A percentile compares a stretch with the other conserved stretches of the same genome.
Conservation (phyloP, 441 rosid species). For the Euphorbia celastroides region DNA sequence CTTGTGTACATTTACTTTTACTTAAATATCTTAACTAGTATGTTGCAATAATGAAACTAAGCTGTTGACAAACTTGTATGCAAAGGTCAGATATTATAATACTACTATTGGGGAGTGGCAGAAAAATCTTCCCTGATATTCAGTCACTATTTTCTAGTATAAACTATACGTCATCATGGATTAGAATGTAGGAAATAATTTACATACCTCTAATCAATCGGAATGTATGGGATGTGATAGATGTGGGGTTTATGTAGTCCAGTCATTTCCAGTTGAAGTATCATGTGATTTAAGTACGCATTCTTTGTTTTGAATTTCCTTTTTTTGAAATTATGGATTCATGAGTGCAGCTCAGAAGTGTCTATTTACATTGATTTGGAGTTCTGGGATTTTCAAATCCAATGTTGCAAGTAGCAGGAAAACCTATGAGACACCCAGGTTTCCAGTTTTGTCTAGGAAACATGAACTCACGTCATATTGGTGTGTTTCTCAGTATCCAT, state of each 20-base stretch:
- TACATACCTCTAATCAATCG: not conserved
- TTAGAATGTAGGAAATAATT: not conserved
- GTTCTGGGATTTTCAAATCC: not conserved
- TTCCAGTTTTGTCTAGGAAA: too few species aligned
- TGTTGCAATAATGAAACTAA: not conserved
- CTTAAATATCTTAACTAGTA: not conserved
- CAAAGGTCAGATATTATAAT: not conserved
- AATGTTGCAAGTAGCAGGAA: not conserved
- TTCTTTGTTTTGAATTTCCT: not conserved
- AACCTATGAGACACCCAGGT: not conserved
- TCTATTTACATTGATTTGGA: not conserved
- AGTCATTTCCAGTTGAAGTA: not conserved
- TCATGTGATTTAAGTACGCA: not conserved
- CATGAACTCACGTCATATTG: too few species aligned
- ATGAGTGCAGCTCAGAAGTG: not conserved
- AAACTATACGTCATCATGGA: not conserved
- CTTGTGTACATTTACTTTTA: not conserved
- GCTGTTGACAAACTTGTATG: not conserved
- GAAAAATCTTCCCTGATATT: not conserved
- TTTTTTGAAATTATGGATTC: not conserved
- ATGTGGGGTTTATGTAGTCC: not conserved
- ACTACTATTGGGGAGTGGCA: not conserved
- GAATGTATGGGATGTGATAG: not conserved
- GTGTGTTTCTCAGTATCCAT: too few species aligned
- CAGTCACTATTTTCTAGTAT: not conserved